Base-by-base conservation (phyloP, 192 early-diverging fungal genomes). In the Oehlia diaphana region DNA sequence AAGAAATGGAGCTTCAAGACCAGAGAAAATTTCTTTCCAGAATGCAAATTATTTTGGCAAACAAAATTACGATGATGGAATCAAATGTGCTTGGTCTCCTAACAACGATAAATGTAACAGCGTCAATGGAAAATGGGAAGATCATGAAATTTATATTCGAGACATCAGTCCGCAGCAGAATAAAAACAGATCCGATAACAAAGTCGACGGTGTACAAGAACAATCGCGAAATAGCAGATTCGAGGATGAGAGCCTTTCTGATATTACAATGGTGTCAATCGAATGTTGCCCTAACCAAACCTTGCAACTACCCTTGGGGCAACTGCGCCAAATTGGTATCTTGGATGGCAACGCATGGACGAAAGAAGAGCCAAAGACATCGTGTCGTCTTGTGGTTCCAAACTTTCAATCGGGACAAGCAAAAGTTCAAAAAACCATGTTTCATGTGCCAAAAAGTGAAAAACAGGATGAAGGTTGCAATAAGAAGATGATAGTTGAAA, bases 1-100 rank as follows among this genome's bases (percentile, higher is more conserved):
- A 77, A 42, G 37, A 33, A 77, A 77, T 77, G 63, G 63, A 77
- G 23, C 63, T 77, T 66, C 75, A 77, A 66, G 2, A 77, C 63
- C 63, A 77, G 21, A 77, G 66, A 35, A 0, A 66, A 77, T 50
- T 2, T 77, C 75, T 66, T 77, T 66, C 75, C 42, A 66, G 14
- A 35, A 66, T 77, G 75, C 2, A 9, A 35, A 77, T 77, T 77
- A 35, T 50, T 4, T 50, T 65, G n/a, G 42, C 42, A n/a, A 9
- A 42, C 21, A 76, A 65, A 26, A 77, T 77, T n/a, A 50, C 23
- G 19, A 74, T 61, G 50, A 74, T 74, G 72, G 33, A 74, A 23
- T 0, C 75, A 44, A 66, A 66, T 44, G 26, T 0, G 19, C 49
- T 26, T 63, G 35, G 42, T 76, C 39, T 39, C 63, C 75, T 64